Evolutionary conservation across 306 rosid species (phyloP).

Genomic region (Notholithocarpus densiflorus): DNA sequence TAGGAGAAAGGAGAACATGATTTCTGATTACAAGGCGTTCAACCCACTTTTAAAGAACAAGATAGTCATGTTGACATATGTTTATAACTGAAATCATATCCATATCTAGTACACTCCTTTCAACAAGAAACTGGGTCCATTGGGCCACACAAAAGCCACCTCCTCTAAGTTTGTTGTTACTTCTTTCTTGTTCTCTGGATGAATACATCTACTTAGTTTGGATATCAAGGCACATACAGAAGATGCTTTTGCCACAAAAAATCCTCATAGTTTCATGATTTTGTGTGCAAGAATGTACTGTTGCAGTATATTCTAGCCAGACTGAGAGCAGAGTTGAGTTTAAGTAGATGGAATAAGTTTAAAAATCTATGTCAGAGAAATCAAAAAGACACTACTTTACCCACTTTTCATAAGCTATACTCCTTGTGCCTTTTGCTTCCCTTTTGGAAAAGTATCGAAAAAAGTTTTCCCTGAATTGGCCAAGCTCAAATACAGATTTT

Average conservation of each 20-base stretch:
- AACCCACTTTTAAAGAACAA: not conserved
- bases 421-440: not conserved
- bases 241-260: not conserved
- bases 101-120: not conserved
- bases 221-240: not conserved
- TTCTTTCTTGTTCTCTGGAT: not conserved
- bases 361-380: not conserved
- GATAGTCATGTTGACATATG: not conserved
- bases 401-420: not conserved
- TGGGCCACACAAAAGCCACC: not conserved
- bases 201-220: not conserved
- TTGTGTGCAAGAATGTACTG: not conserved
- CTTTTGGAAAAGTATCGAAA: not conserved
- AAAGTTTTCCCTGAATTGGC: not conserved
- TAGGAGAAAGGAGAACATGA: not conserved
- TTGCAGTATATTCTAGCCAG: not conserved
- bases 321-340: not conserved
- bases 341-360: not conserved
- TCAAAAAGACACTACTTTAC: not conserved
- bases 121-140: not conserved
- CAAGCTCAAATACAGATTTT: not conserved
- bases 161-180: not conserved
- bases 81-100: not conserved
- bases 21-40: not conserved
- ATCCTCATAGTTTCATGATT: not conserved